These are phyloP conservation scores for Fusarium longipes DNA, from an alignment of 2,329 filamentous ascomycete species.

Conservation along the genomic window DNA sequence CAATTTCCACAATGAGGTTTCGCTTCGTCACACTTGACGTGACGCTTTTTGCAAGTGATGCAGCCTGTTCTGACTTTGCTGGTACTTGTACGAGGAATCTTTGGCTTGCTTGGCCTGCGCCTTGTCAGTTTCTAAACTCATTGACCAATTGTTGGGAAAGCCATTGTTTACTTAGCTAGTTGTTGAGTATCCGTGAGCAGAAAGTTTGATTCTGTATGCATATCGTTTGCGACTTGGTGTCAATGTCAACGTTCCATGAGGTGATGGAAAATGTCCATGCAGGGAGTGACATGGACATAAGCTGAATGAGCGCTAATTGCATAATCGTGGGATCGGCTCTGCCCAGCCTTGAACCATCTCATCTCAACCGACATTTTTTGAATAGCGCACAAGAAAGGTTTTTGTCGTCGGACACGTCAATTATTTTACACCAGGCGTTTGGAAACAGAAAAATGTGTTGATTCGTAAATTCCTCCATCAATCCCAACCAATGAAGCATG, in stretches of 20 bases:
- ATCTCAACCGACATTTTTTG: background rate
- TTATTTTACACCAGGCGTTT: no score
- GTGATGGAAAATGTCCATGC: no score
- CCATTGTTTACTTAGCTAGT: background rate
- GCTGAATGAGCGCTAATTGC: background rate
- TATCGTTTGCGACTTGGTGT: background rate
- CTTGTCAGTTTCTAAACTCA: background rate
- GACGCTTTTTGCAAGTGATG: constrained; percentile 42
- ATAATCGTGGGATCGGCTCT: background rate
- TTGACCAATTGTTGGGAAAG: fast-evolving
- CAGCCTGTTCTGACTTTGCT: constrained; percentile 40
- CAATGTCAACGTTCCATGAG: no score
- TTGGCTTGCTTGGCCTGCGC: background rate
- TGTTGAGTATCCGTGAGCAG: background rate
- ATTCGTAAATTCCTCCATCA: no score
- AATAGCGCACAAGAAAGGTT: background rate
- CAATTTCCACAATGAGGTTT: constrained; percentile 36
- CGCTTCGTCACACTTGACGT: constrained; percentile 41
- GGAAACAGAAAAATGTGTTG: no score
- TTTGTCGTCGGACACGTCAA: no score
- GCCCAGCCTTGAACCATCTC: background rate
- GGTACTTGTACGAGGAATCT: constrained; percentile 36
- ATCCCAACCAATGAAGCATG: no score
- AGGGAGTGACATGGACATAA: background rate
- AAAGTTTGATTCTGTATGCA: background rate